phyloP scores from a whole-genome alignment of 2,329 filamentous ascomycete genomes.

The Talaromyces sp. region DNA sequence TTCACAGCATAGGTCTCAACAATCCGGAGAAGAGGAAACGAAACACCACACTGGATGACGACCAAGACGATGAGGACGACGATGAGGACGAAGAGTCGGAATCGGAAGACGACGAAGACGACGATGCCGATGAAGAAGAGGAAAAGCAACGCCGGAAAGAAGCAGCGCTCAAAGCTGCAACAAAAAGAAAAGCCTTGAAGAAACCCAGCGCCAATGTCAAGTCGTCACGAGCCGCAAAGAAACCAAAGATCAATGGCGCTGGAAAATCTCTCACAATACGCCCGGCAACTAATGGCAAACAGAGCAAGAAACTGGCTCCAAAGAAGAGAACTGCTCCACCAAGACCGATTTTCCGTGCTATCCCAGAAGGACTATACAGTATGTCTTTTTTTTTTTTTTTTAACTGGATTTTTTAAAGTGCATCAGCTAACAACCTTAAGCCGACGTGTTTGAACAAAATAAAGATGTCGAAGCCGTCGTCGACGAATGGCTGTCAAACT shows the following conservation, averaged over 20 bases:
- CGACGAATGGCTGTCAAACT: constrained; percentile 53
- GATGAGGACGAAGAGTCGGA: constrained; percentile 27
- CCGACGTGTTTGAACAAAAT: constrained; percentile 55
- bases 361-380: constrained; percentile 56
- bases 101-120: constrained; percentile 35
- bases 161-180: constrained; percentile 28
- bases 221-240: constrained; percentile 41
- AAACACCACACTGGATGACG: constrained; percentile 26
- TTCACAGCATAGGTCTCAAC: constrained; percentile 22
- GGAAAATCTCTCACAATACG: constrained; percentile 50
- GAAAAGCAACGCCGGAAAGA: constrained; percentile 41
- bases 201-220: constrained; percentile 32
- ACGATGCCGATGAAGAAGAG: constrained; percentile 43
- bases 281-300: constrained; percentile 38
- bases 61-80: constrained; percentile 28
- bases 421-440: constrained; percentile 32
- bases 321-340: constrained; percentile 43
- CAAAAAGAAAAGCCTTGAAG: constrained; percentile 27
- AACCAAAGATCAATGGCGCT: constrained; percentile 49
- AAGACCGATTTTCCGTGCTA: constrained; percentile 47
- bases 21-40: constrained; percentile 47
- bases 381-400: constrained; percentile 12
- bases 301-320: constrained; percentile 12
- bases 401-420: no score
- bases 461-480: constrained; percentile 52